A percentile compares a stretch with the other conserved stretches of the same genome.
These are phyloP conservation scores for Phialocephala subalpina DNA, from an alignment of 2,329 filamentous ascomycete species.

Conservation along the genomic window DNA sequence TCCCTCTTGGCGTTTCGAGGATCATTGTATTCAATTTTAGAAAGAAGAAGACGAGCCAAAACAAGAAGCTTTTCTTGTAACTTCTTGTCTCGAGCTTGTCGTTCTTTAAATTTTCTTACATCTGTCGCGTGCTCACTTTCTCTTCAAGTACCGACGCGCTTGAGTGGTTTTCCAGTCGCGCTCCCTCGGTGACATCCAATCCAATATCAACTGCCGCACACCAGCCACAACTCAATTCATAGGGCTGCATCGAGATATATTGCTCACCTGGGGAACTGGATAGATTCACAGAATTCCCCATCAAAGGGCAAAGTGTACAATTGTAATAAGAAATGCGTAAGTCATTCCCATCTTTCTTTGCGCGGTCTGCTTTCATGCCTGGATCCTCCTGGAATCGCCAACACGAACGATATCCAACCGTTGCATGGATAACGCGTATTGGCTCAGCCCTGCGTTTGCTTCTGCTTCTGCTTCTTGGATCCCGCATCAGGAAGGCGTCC, in stretches of 20 bases:
- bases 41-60: no score
- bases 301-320: not conserved
- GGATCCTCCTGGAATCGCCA: slow-evolving; percentile 1
- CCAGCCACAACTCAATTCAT: slow-evolving; percentile 8
- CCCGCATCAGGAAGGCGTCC: slow-evolving; percentile 2
- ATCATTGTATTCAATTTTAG: not conserved
- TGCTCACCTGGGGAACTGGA: not conserved
- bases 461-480: not conserved
- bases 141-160: not conserved
- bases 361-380: not conserved
- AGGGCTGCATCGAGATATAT: not conserved
- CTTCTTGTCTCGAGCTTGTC: not conserved
- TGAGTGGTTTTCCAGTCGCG: not conserved
- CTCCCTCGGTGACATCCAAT: not conserved
- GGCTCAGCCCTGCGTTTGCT: slow-evolving; percentile 5
- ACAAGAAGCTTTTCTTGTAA: not conserved
- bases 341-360: not conserved
- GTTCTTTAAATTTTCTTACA: not conserved
- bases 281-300: not conserved
- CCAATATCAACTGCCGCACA: slow-evolving; percentile 3
- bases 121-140: slow-evolving; percentile 7
- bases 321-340: not conserved
- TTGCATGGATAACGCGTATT: not conserved
- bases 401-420: not conserved
- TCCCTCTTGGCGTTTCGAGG: not conserved